A percentile compares a stretch with the other conserved stretches of the same genome.
These are phyloP conservation scores for Celoporthe dispersa DNA, from an alignment of 2,329 filamentous ascomycete species.

Conservation along the genomic window DNA sequence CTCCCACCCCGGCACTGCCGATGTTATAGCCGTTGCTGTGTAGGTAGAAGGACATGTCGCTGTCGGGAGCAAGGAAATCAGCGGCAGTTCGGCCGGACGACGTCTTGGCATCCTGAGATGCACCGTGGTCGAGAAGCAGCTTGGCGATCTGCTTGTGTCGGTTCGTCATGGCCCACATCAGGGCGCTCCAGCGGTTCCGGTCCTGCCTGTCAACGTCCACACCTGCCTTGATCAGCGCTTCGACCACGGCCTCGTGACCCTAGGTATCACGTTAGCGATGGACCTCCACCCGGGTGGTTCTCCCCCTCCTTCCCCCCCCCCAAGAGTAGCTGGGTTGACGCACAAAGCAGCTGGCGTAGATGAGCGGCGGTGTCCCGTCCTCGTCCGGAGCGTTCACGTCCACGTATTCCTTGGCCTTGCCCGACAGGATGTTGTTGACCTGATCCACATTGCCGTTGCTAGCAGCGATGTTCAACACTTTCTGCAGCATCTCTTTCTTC, in stretches of 20 bases:
- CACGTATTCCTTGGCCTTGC: conserved; percentile 74
- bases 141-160: conserved; percentile 96
- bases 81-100: conserved; percentile 92
- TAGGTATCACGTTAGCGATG: conserved; percentile 40
- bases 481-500: conserved; percentile 83
- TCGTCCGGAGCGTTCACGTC: conserved; percentile 89
- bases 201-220: conserved; percentile 92
- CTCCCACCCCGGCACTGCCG: conserved; percentile 75
- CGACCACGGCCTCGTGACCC: conserved; percentile 89
- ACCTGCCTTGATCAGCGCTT: conserved; percentile 80
- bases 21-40: conserved; percentile 93
- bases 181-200: conserved; percentile 92
- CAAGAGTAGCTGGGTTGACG: conserved; percentile 40
- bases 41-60: conserved; percentile 94
- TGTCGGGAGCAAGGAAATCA: conserved; percentile 93
- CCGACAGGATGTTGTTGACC: conserved; percentile 75
- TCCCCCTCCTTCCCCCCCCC: neutral
- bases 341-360: conserved; percentile 98
- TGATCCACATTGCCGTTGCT: conserved; percentile 92
- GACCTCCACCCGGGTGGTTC: neutral
- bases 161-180: conserved; percentile 99
- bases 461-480: conserved; percentile 89
- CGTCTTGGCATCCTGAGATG: conserved; percentile 94
- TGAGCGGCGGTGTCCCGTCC: conserved; percentile 93
- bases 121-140: conserved; percentile 86